These are phyloP conservation scores for Wickerhamiella sergipiensis DNA, from an alignment of 805 yeast genomes.

Conservation along the genomic window DNA sequence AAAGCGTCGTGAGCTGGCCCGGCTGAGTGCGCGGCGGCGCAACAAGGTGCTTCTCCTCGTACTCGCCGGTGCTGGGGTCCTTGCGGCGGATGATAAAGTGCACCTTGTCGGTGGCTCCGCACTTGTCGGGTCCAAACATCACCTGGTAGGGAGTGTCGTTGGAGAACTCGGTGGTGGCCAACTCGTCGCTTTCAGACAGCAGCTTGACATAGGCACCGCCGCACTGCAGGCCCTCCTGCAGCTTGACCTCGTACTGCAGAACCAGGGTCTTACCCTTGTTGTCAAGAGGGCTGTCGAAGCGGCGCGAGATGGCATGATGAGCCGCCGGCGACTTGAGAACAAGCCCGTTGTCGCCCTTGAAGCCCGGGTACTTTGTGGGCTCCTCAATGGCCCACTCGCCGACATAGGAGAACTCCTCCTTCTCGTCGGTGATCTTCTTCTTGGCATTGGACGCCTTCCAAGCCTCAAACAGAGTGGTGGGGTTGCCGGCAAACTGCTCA, in stretches of 20 bases:
- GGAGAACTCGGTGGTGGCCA: constrained; percentile 36
- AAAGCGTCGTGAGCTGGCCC: constrained; percentile 43
- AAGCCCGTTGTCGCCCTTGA: constrained; percentile 56
- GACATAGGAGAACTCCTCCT: constrained; percentile 42
- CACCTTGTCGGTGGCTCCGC: constrained; percentile 69
- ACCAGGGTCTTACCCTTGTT: constrained; percentile 57
- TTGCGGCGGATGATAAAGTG: constrained; percentile 58
- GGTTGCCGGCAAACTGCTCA: constrained; percentile 28
- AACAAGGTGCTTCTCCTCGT: constrained; percentile 55
- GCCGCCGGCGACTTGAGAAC: constrained; percentile 65
- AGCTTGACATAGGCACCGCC: constrained; percentile 87
- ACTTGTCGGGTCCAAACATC: constrained; percentile 91
- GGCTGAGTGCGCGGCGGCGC: constrained; percentile 54
- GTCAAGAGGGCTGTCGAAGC: constrained; percentile 42
- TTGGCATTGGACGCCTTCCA: constrained; percentile 49
- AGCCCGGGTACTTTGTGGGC: constrained; percentile 42
- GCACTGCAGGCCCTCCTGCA: constrained; percentile 65
- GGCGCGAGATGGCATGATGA: constrained; percentile 66
- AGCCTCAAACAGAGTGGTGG: constrained; percentile 17
- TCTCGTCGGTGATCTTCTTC: constrained; percentile 24
- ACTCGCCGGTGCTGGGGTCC: constrained; percentile 38
- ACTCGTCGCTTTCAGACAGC: constrained; percentile 31
- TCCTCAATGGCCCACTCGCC: constrained; percentile 74
- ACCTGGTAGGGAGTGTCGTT: constrained; percentile 63
- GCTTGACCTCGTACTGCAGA: constrained; percentile 77